Conservation (phyloP, 1,284 basidiomycete genomes). For the Boletus holoroseus region DNA sequence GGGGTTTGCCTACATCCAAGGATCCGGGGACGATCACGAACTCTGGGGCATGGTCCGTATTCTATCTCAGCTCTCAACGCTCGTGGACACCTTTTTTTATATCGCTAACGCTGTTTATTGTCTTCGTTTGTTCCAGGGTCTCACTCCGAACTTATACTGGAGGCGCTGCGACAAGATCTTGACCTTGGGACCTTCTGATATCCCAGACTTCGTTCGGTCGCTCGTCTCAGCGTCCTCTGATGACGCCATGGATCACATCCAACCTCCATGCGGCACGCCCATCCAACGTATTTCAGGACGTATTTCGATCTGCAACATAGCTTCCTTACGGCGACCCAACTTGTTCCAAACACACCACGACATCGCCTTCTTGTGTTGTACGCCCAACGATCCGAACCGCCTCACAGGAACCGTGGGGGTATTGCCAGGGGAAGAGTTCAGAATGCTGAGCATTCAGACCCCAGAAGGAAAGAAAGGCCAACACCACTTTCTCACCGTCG, state of each 20-base stretch:
- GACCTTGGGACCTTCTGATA: constrained; percentile 37
- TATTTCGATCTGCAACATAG: constrained; percentile 35
- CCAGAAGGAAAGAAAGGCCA: constrained; percentile 52
- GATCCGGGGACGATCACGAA: constrained; percentile 87
- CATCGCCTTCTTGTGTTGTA: constrained; percentile 20
- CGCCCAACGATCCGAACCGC: neutral
- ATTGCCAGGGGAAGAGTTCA: neutral
- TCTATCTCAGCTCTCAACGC: neutral
- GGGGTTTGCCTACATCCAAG: constrained; percentile 80
- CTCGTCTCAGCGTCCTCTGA: constrained; percentile 35
- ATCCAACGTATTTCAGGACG: constrained; percentile 38
- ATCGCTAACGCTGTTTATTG: neutral
- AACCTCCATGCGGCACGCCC: constrained; percentile 14
- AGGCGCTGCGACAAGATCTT: constrained; percentile 49
- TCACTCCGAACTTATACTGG: constrained; percentile 77
- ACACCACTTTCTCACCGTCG: constrained; percentile 42
- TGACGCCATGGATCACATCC: neutral
- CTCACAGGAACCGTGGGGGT: neutral
- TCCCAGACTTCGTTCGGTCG: constrained; percentile 45
- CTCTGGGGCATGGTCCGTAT: constrained; percentile 68
- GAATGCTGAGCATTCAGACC: constrained; percentile 32
- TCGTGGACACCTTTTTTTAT: neutral
- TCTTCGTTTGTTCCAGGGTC: constrained; percentile 41
- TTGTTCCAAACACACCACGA: constrained; percentile 4
- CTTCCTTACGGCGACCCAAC: constrained; percentile 25